Conservation (phyloP, 2,329 filamentous ascomycete genomes). For the Gyromitra esculenta region DNA sequence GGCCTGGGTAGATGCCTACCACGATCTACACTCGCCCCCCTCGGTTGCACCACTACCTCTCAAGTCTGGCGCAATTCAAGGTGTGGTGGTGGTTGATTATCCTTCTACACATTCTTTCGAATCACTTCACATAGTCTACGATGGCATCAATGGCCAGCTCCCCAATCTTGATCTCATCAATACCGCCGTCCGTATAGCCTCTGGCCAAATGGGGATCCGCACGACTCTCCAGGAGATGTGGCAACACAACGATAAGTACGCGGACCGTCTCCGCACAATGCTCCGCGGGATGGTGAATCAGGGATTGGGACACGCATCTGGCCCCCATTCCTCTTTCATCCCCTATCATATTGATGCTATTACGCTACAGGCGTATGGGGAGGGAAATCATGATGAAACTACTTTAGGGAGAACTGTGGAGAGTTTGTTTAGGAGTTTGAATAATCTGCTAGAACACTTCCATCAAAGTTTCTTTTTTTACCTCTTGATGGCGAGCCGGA, state of each 20-base stretch:
- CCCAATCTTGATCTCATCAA: conserved; percentile 97
- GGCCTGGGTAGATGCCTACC: conserved; percentile 97
- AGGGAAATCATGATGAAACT: conserved; percentile 98
- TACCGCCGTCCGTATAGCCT: conserved; percentile 85
- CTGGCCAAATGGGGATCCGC: conserved; percentile 89
- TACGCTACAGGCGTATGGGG: conserved; percentile 86
- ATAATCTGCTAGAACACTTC: conserved; percentile 94
- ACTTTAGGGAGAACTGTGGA: conserved; percentile 88
- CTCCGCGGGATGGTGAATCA: conserved; percentile 92
- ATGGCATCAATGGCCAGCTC: conserved; percentile 93
- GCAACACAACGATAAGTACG: conserved; percentile 78
- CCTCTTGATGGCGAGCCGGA: conserved; percentile 85
- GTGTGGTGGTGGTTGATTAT: conserved; percentile 92
- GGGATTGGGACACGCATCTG: conserved; percentile 85
- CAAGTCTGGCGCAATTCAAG: conserved; percentile 93
- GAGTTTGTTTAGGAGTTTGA: conserved; percentile 89
- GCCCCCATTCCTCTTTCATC: conserved; percentile 94
- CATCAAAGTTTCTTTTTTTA: conserved; percentile 99
- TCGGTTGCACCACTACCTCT: conserved; percentile 80
- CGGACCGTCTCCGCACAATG: conserved; percentile 85
- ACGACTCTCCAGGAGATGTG: conserved; percentile 87
- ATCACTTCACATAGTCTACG: conserved; percentile 89
- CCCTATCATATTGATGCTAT: conserved; percentile 97
- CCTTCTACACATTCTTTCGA: conserved; percentile 85
- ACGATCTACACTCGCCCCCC: conserved; percentile 80